phyloP scores from a whole-genome alignment of 805 yeast genomes.

The Myxozyma neotropica region DNA sequence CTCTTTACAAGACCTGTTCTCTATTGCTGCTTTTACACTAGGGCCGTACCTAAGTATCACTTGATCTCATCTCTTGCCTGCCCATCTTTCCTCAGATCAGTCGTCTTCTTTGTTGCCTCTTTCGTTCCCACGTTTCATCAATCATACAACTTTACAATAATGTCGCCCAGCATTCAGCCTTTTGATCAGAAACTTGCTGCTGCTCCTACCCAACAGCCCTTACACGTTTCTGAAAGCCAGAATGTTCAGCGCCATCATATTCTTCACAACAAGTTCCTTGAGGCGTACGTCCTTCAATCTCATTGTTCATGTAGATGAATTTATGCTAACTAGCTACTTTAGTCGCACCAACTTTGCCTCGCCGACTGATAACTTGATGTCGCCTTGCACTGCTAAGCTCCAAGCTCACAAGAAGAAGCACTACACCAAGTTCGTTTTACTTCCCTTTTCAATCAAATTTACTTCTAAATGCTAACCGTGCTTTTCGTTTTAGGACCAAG shows the following conservation, averaged over 20 bases:
- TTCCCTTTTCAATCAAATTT: too few relatives aligned
- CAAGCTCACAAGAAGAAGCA: constrained; percentile 53
- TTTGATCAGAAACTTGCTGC: neutral
- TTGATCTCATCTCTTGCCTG: too few relatives aligned
- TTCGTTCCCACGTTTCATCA: neutral
- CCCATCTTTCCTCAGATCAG: neutral
- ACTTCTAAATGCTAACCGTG: neutral
- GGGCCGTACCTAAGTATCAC: too few relatives aligned
- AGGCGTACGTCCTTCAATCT: constrained; percentile 20
- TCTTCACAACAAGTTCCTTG: constrained; percentile 28
- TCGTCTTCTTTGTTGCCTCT: neutral
- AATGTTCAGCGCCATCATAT: constrained; percentile 23
- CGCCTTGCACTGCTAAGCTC: constrained; percentile 61
- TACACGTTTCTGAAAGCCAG: constrained; percentile 6
- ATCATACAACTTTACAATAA: neutral
- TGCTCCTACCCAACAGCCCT: constrained; percentile 8
- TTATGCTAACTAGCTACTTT: neutral
- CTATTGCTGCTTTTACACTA: too few relatives aligned
- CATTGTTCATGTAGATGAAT: neutral
- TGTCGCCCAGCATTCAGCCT: neutral
- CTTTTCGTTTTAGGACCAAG: constrained; percentile 18
- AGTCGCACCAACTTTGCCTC: constrained; percentile 46
- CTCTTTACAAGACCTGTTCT: too few relatives aligned
- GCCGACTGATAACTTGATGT: constrained; percentile 60
- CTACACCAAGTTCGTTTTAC: constrained; percentile 42